phyloP scores from a whole-genome alignment of 1,284 basidiomycete species.

The Sutorius eximius region DNA sequence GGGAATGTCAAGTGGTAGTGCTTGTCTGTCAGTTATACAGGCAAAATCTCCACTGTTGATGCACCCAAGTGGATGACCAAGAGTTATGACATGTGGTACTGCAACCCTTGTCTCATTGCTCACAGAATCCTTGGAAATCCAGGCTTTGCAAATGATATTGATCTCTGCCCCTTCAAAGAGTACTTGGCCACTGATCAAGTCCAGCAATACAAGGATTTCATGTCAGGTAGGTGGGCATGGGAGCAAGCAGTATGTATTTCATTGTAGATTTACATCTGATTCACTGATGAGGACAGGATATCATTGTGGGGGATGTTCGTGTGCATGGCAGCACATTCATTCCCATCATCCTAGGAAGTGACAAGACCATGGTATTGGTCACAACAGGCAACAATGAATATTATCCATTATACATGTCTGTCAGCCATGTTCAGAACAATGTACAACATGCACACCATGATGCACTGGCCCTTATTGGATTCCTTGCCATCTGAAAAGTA shows the following conservation, averaged over 20 bases:
- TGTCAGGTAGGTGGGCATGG: too few relatives aligned
- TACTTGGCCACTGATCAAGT: constrained; percentile 12
- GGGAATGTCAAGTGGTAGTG: not conserved
- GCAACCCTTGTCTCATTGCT: not conserved
- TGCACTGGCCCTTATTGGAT: constrained; percentile 14
- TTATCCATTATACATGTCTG: constrained; percentile 34
- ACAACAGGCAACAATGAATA: constrained; percentile 37
- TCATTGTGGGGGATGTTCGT: too few relatives aligned
- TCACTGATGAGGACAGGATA: too few relatives aligned
- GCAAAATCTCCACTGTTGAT: not conserved
- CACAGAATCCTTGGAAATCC: constrained; percentile 26
- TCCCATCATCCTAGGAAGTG: constrained; percentile 37
- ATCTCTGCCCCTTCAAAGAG: constrained; percentile 30
- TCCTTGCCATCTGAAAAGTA: constrained; percentile 37
- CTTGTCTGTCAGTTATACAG: not conserved
- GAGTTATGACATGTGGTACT: not conserved
- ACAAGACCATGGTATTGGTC: constrained; percentile 40
- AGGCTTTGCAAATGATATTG: constrained; percentile 28
- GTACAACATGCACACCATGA: constrained; percentile 30
- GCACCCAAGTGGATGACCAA: not conserved
- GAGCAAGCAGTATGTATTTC: too few relatives aligned
- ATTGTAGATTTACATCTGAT: too few relatives aligned
- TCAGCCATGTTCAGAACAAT: constrained; percentile 34
- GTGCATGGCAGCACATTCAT: constrained; percentile 19
- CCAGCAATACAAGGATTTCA: constrained; percentile 31